Conservation (phyloP, 208 protist genomes). For the Porcisia deanei region DNA sequence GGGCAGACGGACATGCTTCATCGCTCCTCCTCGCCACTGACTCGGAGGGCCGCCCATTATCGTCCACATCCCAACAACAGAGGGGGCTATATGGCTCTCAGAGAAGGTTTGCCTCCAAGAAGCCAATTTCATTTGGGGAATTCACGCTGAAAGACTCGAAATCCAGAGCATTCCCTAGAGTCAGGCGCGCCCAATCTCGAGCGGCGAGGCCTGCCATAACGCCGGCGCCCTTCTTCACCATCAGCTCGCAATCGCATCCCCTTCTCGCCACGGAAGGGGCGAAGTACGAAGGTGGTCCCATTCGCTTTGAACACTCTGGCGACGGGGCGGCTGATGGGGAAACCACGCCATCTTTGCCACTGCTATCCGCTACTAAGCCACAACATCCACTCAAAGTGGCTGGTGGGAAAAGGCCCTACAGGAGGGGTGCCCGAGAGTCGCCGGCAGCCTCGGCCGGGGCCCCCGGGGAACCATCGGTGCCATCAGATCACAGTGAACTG, state of each 20-base stretch:
- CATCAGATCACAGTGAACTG: not conserved
- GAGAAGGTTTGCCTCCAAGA: not conserved
- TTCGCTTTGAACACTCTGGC: conserved; percentile 8
- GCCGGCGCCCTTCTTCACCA: conserved; percentile 18
- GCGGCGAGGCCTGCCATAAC: not conserved
- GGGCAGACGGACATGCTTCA: not conserved
- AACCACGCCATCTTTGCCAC: not conserved
- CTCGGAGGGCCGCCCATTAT: not conserved
- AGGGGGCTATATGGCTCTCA: not conserved
- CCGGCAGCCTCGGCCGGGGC: not conserved
- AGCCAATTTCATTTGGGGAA: not conserved
- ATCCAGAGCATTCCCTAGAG: not conserved
- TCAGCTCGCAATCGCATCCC: conserved; percentile 9
- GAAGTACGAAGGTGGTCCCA: conserved; percentile 7
- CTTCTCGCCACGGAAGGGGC: conserved; percentile 15
- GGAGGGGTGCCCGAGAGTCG: not conserved
- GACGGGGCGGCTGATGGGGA: not conserved
- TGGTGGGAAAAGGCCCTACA: not conserved
- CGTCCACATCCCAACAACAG: not conserved
- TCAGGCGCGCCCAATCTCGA: not conserved
- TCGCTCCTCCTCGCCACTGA: not conserved
- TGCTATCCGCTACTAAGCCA: not conserved
- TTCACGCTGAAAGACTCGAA: not conserved
- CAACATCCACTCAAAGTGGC: not conserved
- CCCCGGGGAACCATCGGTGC: not conserved